Evolutionary conservation across 371 early-diverging fungal genomes (phyloP), one percentile per base, ranked within the genome.

Genomic region (Rhizopus arrhizus): DNA sequence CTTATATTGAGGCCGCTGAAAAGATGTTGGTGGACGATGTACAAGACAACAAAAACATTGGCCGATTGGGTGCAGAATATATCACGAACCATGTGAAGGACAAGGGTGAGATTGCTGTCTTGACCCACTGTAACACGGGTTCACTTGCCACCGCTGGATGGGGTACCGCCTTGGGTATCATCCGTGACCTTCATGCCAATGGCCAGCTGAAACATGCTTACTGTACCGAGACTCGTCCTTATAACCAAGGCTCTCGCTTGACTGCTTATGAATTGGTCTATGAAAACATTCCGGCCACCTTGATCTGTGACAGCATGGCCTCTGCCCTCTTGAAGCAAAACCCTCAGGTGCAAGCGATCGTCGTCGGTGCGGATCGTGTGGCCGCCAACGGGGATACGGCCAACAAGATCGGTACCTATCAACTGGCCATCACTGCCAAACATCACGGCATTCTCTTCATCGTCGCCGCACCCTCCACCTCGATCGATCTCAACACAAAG

Each of bases 71-170:
- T 28, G 91, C 91, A 11, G 80, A 86, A 41, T 91, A 68, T 38
- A 83, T 90, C 29, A 61, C 75, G 22, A 64, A 75, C 0, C 72
- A 80, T 35, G 73, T 68, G 36, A 65, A 69, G 10, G 62, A 78
- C 36, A 68, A 66, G 3, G 64, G 68, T 0, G 69, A 69, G 13
- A 70, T 95, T 32, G 74, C 84, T 52, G 89, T 97, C 4, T 72
- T 97, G 63, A 98, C 97, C 4, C 97, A 97, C 73, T 98, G 97
- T 80, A 98, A 98, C 72, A 96, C 97, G 28, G 98, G 97, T 15
- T 89, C 92, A 0, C 69, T 93, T 59, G 92, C 92, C 0, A 93
- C 92, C 10, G 92, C 92, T 35, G 92, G 92, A 5, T 89, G 90
- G 70, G 94, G 94, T 32, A 93, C 92, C n/a, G 94, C 92, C 4